These are phyloP conservation scores for Chimonanthus salicifolius DNA, from an alignment of 164 flowering plant species.

Conservation along the genomic window DNA sequence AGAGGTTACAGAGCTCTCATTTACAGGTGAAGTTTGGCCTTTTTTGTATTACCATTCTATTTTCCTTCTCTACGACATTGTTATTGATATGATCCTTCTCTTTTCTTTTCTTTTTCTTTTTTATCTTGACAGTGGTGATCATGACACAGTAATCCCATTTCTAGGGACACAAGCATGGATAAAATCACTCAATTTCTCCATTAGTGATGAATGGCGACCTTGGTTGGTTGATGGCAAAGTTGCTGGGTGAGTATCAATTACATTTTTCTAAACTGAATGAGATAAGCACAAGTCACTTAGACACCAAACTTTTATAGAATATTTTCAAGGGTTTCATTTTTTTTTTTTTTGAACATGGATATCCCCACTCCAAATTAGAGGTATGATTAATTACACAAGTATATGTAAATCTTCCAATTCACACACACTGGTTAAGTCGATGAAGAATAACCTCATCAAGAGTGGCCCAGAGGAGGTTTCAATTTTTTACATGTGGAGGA, in stretches of 20 bases:
- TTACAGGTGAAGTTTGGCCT: slow-evolving; percentile 5
- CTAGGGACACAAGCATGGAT: slow-evolving; percentile 49
- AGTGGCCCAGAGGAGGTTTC: no score
- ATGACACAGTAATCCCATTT: slow-evolving; percentile 34
- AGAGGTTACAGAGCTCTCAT: slow-evolving; percentile 18
- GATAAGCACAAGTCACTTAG: neutral
- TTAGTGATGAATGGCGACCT: slow-evolving; percentile 49
- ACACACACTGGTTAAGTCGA: no score
- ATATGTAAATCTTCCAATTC: no score
- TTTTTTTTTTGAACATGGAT: no score
- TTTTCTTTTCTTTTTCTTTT: neutral
- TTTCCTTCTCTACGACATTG: neutral
- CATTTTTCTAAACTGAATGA: neutral
- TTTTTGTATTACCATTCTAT: neutral
- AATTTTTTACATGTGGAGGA: no score
- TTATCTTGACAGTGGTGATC: slow-evolving; percentile 43
- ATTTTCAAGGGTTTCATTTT: no score
- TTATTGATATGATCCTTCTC: neutral
- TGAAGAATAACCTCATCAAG: no score
- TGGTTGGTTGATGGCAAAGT: slow-evolving; percentile 42
- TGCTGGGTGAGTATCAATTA: slow-evolving; percentile 33
- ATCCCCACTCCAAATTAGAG: no score
- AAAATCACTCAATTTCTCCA: slow-evolving; percentile 34
- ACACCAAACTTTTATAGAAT: no score
- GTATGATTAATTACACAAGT: no score